A percentile compares a stretch with the other conserved stretches of the same genome.
Conservation (phyloP, 805 yeast genomes). For the Candida stauntonica region DNA sequence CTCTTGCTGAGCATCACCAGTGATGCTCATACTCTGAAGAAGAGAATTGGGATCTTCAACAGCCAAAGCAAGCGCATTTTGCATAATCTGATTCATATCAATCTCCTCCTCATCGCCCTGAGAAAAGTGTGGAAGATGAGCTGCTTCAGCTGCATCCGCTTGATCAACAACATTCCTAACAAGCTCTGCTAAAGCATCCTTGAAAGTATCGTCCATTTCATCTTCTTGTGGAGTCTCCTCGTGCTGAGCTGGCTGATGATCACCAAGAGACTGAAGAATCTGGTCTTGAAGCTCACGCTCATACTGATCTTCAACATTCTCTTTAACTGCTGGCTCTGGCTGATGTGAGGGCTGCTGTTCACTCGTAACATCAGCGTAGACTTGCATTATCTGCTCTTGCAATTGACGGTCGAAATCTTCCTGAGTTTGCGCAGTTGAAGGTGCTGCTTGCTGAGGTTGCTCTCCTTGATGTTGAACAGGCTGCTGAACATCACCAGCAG, state of each 20-base stretch:
- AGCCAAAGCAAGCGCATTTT: constrained; percentile 74
- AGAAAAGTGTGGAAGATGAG: background rate
- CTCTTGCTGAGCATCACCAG: constrained; percentile 10
- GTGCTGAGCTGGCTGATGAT: constrained; percentile 7
- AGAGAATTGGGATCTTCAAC: constrained; percentile 51
- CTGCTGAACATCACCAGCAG: constrained; percentile 1
- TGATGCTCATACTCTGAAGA: constrained; percentile 36
- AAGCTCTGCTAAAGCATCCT: constrained; percentile 51
- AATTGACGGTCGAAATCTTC: constrained; percentile 21
- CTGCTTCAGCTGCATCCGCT: constrained; percentile 14
- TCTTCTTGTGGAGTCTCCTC: constrained; percentile 2
- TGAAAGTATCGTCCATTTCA: constrained; percentile 33
- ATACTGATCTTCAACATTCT: constrained; percentile 11
- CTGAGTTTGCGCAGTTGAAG: constrained; percentile 3
- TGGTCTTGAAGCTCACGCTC: constrained; percentile 22
- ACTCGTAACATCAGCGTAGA: constrained; percentile 18
- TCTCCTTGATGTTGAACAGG: background rate
- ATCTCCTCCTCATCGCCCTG: constrained; percentile 38
- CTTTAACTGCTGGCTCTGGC: constrained; percentile 4
- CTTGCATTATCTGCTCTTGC: constrained; percentile 25
- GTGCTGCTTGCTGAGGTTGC: background rate
- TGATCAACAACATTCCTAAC: constrained; percentile 49
- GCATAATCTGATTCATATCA: constrained; percentile 70
- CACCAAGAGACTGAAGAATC: constrained; percentile 21
- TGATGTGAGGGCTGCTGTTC: too few relatives aligned